These are phyloP conservation scores for Phytophthora pluvialis DNA, from an alignment of 352 stramenopile species.

Conservation along the genomic window DNA sequence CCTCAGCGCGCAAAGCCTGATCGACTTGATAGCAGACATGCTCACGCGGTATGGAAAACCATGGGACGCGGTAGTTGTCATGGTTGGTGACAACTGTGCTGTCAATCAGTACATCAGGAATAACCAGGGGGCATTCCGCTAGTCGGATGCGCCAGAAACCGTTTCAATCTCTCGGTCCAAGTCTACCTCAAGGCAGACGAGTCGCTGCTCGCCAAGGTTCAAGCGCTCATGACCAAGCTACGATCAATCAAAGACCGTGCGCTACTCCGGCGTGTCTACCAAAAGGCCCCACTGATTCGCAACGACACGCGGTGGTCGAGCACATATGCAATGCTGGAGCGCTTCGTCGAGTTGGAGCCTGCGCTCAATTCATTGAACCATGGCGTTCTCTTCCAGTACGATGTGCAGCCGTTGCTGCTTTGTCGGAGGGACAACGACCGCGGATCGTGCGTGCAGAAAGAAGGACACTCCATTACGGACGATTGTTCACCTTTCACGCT, in stretches of 20 bases:
- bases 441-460: background rate
- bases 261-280: background rate
- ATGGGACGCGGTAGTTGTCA: background rate
- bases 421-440: background rate
- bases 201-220: background rate
- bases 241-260: background rate
- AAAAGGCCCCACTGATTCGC: background rate
- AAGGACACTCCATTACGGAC: too few relatives aligned
- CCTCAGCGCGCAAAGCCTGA: background rate
- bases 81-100: background rate
- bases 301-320: background rate
- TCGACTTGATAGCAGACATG: background rate
- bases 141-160: background rate
- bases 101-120: background rate
- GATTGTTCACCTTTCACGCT: too few relatives aligned
- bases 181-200: background rate
- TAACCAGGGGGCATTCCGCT: background rate
- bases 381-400: background rate
- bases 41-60: background rate
- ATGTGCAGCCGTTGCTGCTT: background rate
- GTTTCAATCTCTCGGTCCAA: background rate
- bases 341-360: background rate
- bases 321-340: background rate
- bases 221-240: background rate
- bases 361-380: background rate